Percentiles rank a stretch among this genome's conserved stretches.
phyloP scores from a whole-genome alignment of 805 yeast species.

The Zygotorulaspora sp. region DNA sequence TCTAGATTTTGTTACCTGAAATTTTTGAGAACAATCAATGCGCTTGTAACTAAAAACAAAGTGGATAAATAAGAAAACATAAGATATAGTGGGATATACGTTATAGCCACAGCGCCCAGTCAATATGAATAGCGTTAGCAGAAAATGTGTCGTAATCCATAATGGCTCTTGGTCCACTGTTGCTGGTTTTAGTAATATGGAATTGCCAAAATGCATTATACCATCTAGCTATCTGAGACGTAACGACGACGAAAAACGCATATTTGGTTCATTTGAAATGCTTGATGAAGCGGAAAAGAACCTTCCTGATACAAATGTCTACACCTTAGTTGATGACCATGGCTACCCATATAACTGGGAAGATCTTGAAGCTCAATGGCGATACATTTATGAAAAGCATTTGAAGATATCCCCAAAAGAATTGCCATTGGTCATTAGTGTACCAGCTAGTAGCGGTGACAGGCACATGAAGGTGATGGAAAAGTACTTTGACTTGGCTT shows the following conservation, averaged over 20 bases:
- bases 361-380: conserved; percentile 62
- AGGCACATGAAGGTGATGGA: conserved; percentile 42
- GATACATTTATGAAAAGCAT: conserved; percentile 49
- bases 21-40: too few relatives aligned
- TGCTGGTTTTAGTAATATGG: conserved; percentile 67
- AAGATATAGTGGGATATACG: too few relatives aligned
- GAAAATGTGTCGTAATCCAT: conserved; percentile 65
- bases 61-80: too few relatives aligned
- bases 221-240: conserved; percentile 50
- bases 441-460: conserved; percentile 26
- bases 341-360: conserved; percentile 74
- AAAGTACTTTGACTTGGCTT: conserved; percentile 64
- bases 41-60: too few relatives aligned
- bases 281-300: conserved; percentile 16
- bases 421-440: conserved; percentile 55
- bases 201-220: conserved; percentile 54
- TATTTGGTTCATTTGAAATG: conserved; percentile 32
- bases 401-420: conserved; percentile 54
- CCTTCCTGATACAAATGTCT: conserved; percentile 22
- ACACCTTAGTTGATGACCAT: conserved; percentile 52
- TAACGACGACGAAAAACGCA: conserved; percentile 15
- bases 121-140: conserved; percentile 12
- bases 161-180: conserved; percentile 60
- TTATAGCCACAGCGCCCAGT: too few relatives aligned
- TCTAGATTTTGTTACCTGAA: not conserved